phyloP scores from a whole-genome alignment of 2,329 filamentous ascomycete genomes.

The Trichophaea hybrida region DNA sequence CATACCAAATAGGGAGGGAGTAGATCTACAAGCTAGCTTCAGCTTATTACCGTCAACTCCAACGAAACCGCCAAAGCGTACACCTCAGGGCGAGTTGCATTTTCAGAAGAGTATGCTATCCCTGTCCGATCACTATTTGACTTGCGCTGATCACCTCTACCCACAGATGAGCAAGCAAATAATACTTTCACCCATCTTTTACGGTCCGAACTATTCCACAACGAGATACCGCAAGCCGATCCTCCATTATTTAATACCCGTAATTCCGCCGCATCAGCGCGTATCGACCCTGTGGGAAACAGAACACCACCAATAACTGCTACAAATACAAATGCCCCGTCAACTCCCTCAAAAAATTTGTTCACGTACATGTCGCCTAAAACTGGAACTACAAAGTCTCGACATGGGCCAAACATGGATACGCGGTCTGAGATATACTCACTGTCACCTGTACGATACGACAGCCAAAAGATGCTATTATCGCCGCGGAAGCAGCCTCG shows the following conservation, averaged over 20 bases:
- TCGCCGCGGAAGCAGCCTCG: conserved; percentile 78
- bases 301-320: conserved; percentile 23
- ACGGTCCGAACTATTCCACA: conserved; percentile 83
- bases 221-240: conserved; percentile 68
- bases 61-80: conserved; percentile 68
- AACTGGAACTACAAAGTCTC: conserved; percentile 58
- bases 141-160: not conserved
- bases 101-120: conserved; percentile 68
- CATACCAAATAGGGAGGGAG: conserved; percentile 83
- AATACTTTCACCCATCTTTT: conserved; percentile 78
- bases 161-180: conserved; percentile 76
- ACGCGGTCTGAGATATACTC: conserved; percentile 88
- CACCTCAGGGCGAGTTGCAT: conserved; percentile 77
- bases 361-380: conserved; percentile 74
- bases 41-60: conserved; percentile 81
- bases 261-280: conserved; percentile 33
- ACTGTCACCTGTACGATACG: conserved; percentile 80
- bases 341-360: conserved; percentile 92
- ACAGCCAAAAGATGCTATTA: conserved; percentile 83
- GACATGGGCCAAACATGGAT: conserved; percentile 78
- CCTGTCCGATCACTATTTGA: not conserved
- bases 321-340: conserved; percentile 47
- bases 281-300: conserved; percentile 11
- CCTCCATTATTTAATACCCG: conserved; percentile 49
- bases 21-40: conserved; percentile 86